Base-by-base conservation (phyloP, 2,329 filamentous ascomycete species). In the Colletotrichum euphorbiae region DNA sequence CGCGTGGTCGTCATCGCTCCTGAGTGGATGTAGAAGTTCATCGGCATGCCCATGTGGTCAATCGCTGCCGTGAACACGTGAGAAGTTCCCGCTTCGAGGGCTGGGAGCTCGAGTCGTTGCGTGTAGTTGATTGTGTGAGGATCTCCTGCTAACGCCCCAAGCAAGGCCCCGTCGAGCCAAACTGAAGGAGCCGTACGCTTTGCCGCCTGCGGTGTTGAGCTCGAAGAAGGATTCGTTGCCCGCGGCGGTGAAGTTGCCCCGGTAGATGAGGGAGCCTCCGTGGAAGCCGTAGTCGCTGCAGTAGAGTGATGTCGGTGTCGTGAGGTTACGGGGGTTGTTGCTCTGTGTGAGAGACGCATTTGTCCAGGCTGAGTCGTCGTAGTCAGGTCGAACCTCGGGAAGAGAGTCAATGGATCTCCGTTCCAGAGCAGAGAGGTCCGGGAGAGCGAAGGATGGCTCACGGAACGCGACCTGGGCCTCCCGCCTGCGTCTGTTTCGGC, bases 271-370 rank as follows among this genome's bases (percentile, higher is more conserved):
- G 6, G 84, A 85, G 19, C 91, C 90, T 0, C 87, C 85, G 75
- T 91, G 83, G 79, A 87, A 93, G 38, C 91, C 90, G 74, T 93
- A 93, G 77, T 93, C 91, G 52, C 85, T 85, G 2, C 84, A 83
- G 74, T 90, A 92, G 0, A 93, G 83, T 1, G 85, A 86, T 0
- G 84, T 87, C 0, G 90, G 89, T 0, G 90, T 93, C 4, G 87
- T 78, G 5, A 83, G 74, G 51, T 67, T 52, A 11, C 57, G 63
- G 9, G 71, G 69, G 58, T 74, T 75, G 63, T 69, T 67, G 5
- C 72, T 73, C 24, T 42, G 7, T 13, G 52, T 21, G 50, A 13
- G 75, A 74, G 13, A 83, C 77, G 11, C 78, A 77, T 7, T 79
- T 79, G 80, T 81, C 64, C 81, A 79, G 0, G 83, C 85, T 72